Base-by-base conservation (phyloP, 345 rosid genomes). In the Eucalyptus sp. region DNA sequence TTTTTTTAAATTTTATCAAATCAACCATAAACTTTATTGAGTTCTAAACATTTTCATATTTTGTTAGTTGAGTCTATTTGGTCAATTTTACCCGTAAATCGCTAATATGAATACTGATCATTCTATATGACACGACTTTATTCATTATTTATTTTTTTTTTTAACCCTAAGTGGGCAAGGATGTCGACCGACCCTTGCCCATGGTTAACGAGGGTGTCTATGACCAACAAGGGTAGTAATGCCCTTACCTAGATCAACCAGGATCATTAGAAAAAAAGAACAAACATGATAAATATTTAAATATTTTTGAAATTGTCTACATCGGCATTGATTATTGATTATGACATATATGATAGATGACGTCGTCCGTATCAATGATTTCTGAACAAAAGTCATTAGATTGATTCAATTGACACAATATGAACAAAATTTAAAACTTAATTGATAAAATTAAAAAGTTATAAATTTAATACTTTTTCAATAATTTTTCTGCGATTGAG, bases 311-410 rank as follows among this genome's bases (percentile, higher is more conserved):
- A 52, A 0, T 52, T 7, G 0, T 18, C 1, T 52, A 3, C 10
- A 0, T 18, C 0, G 8, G 0, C 0, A 52, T 0, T 18, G 2
- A 18, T 18, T 17, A 52, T 0, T 17, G 4, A 51, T 17, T 16
- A 37, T 37, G 41, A 37, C 41, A 52, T 51, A 43, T 44, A 44
- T 44, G 46, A 44, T 44, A 44, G 46, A 44, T 44, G 10, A 44
- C 10, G 10, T 44, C 10, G 10, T 44, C 9, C 9, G 8, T 8
- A 44, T 44, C 3, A 44, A 44, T 44, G 48, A 44, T 49, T 49
- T 49, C 4, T 3, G 0, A 18, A 20, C 10, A 54, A 54, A 54
- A 54, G 10, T 54, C 2, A 54, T 7, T 0, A 22, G 5, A 54
- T 56, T 22, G 29, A 56, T 1, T 56, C 1, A 56, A 56, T 22